Evolutionary conservation across 352 stramenopile species (phyloP).

Genomic region (Phytophthora vignae): DNA sequence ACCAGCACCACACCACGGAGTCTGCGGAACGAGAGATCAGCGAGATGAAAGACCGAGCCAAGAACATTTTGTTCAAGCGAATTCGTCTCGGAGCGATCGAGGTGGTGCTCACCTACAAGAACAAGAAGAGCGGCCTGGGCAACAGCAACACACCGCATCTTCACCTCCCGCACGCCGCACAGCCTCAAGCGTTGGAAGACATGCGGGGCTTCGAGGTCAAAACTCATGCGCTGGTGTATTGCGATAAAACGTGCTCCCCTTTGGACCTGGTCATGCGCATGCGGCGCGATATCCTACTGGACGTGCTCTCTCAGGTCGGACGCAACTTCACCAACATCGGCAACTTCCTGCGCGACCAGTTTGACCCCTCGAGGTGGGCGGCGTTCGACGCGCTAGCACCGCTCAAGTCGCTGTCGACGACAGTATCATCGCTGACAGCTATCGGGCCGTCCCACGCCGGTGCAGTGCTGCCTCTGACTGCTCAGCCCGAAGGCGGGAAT

Average conservation of each 20-base stretch:
- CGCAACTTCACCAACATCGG: conserved; percentile 90
- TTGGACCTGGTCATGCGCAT: conserved; percentile 77
- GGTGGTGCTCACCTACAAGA: conserved; percentile 84
- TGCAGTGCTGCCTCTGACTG: conserved; percentile 21
- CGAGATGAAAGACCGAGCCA: conserved; percentile 55
- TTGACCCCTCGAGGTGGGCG: conserved; percentile 75
- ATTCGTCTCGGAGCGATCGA: conserved; percentile 83
- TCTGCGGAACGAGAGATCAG: conserved; percentile 32
- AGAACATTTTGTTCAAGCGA: conserved; percentile 80
- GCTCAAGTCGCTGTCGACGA: conserved; percentile 56
- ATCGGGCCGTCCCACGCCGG: conserved; percentile 25
- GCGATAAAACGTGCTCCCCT: conserved; percentile 86
- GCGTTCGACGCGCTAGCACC: conserved; percentile 73
- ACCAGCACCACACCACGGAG: conserved; percentile 15
- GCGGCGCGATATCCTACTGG: conserved; percentile 80
- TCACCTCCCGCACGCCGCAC: conserved; percentile 18
- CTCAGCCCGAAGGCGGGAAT: not conserved
- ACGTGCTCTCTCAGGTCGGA: conserved; percentile 85
- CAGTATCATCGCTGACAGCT: conserved; percentile 31
- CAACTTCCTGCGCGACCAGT: conserved; percentile 83
- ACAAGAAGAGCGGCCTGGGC: conserved; percentile 57
- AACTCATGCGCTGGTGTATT: conserved; percentile 87
- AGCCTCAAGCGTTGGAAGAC: conserved; percentile 76
- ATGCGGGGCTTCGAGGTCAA: conserved; percentile 89
- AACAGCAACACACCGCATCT: conserved; percentile 20